Percentiles rank a stretch among this genome's conserved stretches.
Conservation (phyloP, 108 stramenopile species). For the Pseudonitzschia multiseries region DNA sequence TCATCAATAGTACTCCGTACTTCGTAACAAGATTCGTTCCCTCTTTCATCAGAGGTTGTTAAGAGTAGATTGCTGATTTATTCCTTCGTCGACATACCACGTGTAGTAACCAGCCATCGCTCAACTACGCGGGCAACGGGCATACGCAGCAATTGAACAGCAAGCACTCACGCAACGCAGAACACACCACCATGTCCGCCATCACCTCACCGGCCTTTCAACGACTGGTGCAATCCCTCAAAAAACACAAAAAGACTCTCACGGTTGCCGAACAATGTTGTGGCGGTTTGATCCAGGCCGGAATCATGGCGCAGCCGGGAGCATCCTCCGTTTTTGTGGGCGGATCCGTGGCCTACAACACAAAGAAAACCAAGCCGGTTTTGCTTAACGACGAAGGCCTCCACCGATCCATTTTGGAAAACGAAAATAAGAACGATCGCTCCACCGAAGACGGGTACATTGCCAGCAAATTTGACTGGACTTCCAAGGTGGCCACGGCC, state of each 20-base stretch:
- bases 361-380: constrained; percentile 42
- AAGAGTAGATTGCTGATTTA: too few relatives aligned
- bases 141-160: too few relatives aligned
- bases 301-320: constrained; percentile 69
- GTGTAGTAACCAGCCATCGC: too few relatives aligned
- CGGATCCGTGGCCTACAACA: constrained; percentile 80
- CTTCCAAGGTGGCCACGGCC: constrained; percentile 50
- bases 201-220: constrained; percentile 47
- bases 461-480: constrained; percentile 68
- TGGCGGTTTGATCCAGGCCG: constrained; percentile 71
- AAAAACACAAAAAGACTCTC: constrained; percentile 50
- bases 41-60: too few relatives aligned
- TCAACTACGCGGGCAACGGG: too few relatives aligned
- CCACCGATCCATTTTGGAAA: constrained; percentile 24
- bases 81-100: too few relatives aligned
- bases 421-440: background rate
- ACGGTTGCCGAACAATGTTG: constrained; percentile 74
- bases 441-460: constrained; percentile 56
- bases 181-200: background rate
- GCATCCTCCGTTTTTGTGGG: constrained; percentile 71
- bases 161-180: too few relatives aligned
- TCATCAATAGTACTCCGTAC: too few relatives aligned
- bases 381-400: constrained; percentile 56
- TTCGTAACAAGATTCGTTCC: too few relatives aligned
- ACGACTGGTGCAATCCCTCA: constrained; percentile 56